These are phyloP conservation scores for Phoenix roebelenii DNA, from an alignment of 176 grass and related monocot genomes.

Conservation along the genomic window DNA sequence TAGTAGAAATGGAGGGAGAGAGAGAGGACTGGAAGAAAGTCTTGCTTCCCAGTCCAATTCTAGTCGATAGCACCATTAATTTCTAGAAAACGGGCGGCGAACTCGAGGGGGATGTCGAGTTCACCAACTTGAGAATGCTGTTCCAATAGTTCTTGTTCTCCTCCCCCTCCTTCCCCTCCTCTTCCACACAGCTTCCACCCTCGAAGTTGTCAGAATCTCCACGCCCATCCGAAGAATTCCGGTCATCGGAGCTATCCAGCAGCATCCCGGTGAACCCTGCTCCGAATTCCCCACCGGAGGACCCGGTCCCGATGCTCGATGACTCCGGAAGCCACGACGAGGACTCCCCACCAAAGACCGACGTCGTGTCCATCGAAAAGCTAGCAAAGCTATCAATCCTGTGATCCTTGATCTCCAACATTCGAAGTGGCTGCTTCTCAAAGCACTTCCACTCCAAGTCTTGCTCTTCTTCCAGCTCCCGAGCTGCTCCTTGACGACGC, in stretches of 20 bases:
- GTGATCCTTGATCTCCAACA: too few species aligned
- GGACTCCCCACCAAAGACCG: constrained; percentile 11
- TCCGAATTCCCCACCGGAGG: constrained; percentile 10
- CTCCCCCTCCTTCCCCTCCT: constrained; percentile 34
- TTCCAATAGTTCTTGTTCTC: constrained; percentile 89
- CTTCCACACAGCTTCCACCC: constrained; percentile 21
- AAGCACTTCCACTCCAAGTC: constrained; percentile 46
- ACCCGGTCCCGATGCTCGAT: background rate
- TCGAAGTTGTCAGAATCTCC: constrained; percentile 56
- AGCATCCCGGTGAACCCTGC: constrained; percentile 53
- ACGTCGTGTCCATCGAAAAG: background rate
- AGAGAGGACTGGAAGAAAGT: constrained; percentile 9
- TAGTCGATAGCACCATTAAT: constrained; percentile 8
- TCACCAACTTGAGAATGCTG: constrained; percentile 68
- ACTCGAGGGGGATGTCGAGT: constrained; percentile 44
- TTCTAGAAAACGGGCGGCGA: constrained; percentile 40
- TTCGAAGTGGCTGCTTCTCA: constrained; percentile 25
- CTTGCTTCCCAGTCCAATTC: constrained; percentile 20
- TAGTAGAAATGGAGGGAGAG: too few species aligned
- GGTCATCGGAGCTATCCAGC: constrained; percentile 39
- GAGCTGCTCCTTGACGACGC: constrained; percentile 9
- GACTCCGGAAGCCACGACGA: constrained; percentile 42
- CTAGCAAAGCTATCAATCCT: constrained; percentile 26
- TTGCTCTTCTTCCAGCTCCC: constrained; percentile 10
- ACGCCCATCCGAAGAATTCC: constrained; percentile 45